phyloP scores from a whole-genome alignment of 768 basidiomycete species.

The Hygrophorus russula region DNA sequence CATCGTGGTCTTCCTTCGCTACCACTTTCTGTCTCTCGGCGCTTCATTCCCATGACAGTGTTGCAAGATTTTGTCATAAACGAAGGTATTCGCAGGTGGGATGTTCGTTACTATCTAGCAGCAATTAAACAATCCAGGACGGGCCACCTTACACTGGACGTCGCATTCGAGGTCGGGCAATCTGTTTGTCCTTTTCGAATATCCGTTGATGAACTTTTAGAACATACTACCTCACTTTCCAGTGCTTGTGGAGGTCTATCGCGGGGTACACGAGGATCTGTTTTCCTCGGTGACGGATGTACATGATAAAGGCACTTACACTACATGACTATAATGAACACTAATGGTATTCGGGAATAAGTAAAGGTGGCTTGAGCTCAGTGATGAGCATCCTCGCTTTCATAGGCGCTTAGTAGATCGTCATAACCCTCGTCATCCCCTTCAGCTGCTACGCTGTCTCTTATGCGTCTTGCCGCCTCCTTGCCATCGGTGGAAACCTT shows the following conservation, averaged over 20 bases:
- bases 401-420: slow-evolving; percentile 70
- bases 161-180: slow-evolving; percentile 48
- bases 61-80: slow-evolving; percentile 61
- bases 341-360: background rate
- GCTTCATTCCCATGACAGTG: slow-evolving; percentile 45
- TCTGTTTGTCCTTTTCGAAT: background rate
- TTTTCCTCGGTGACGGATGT: background rate
- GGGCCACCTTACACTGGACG: slow-evolving; percentile 26
- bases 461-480: slow-evolving; percentile 23
- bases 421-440: slow-evolving; percentile 73
- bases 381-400: slow-evolving; percentile 49
- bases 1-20: slow-evolving; percentile 43
- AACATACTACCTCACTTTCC: slow-evolving; percentile 53
- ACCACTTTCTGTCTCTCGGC: slow-evolving; percentile 26
- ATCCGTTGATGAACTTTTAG: slow-evolving; percentile 23
- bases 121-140: slow-evolving; percentile 24
- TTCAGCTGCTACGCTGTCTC: slow-evolving; percentile 62
- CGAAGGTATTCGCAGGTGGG: slow-evolving; percentile 64
- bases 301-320: background rate
- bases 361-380: slow-evolving; percentile 1
- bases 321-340: background rate
- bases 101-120: slow-evolving; percentile 59
- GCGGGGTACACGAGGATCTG: slow-evolving; percentile 32
- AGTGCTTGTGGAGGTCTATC: slow-evolving; percentile 48
- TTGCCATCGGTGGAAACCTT: slow-evolving; percentile 39